Evolutionary conservation across 768 basidiomycete genomes (phyloP).

Genomic region (Xerocomus potaroensis): DNA sequence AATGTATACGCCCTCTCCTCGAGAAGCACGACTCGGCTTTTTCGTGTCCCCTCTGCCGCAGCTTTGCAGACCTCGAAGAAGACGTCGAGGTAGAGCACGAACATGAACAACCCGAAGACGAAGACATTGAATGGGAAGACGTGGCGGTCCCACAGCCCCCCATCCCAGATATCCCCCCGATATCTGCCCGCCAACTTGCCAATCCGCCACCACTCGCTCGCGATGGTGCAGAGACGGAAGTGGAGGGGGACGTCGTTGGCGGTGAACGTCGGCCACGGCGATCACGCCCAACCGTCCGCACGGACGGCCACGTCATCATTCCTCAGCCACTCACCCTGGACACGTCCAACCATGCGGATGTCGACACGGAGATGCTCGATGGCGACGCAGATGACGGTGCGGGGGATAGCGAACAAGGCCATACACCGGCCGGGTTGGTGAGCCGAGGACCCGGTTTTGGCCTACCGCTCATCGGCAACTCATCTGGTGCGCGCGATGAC

Average conservation of each 20-base stretch:
- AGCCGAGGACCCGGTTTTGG: slow-evolving; percentile 18
- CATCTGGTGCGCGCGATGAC: slow-evolving; percentile 14
- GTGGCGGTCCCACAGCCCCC: not conserved
- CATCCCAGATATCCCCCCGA: not conserved
- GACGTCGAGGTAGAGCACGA: slow-evolving; percentile 77
- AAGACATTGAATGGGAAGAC: slow-evolving; percentile 25
- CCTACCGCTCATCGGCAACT: slow-evolving; percentile 10
- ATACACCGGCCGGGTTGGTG: no score
- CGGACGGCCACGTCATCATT: slow-evolving; percentile 19
- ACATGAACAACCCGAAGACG: slow-evolving; percentile 26
- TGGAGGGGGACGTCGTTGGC: slow-evolving; percentile 24
- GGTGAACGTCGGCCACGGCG: slow-evolving; percentile 13
- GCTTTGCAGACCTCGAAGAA: slow-evolving; percentile 92
- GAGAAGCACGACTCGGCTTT: slow-evolving; percentile 90
- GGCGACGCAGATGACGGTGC: slow-evolving; percentile 17
- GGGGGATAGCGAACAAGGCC: slow-evolving; percentile 11
- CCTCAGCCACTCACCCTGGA: slow-evolving; percentile 11
- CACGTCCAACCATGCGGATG: slow-evolving; percentile 8
- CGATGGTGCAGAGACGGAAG: slow-evolving; percentile 33
- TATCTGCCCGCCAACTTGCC: slow-evolving; percentile 12
- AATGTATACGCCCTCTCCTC: slow-evolving; percentile 91
- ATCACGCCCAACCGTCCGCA: slow-evolving; percentile 24
- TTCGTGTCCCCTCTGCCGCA: slow-evolving; percentile 91
- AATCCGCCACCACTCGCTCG: slow-evolving; percentile 23
- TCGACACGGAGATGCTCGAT: slow-evolving; percentile 31